Percentiles rank a stretch among this genome's conserved stretches.
These are phyloP conservation scores for Curvularia lunata DNA, from an alignment of 2,329 filamentous ascomycete genomes.

Conservation along the genomic window DNA sequence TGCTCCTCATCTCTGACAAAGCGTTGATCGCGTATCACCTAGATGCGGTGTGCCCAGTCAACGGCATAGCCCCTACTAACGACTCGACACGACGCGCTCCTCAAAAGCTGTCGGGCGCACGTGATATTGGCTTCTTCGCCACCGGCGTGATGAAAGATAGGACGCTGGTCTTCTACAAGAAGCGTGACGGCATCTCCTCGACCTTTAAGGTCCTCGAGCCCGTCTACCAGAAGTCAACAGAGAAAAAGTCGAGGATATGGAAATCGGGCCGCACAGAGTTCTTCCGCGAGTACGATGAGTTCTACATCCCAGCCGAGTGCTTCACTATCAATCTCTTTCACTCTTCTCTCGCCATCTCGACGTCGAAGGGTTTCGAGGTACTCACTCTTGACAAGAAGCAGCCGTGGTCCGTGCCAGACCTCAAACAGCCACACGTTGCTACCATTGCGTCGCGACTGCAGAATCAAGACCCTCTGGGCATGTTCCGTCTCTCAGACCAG, in stretches of 20 bases:
- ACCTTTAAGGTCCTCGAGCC: conserved; percentile 98
- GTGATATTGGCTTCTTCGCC: conserved; percentile 96
- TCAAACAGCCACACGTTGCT: conserved; percentile 76
- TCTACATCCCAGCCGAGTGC: conserved; percentile 96
- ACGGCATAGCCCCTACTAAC: conserved; percentile 63
- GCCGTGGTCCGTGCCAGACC: conserved; percentile 89
- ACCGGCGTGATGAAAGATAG: conserved; percentile 97
- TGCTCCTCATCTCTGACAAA: conserved; percentile 89
- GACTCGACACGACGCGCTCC: conserved; percentile 85
- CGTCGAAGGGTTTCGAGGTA: conserved; percentile 91
- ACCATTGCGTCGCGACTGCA: conserved; percentile 85
- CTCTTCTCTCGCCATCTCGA: conserved; percentile 88
- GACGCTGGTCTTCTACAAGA: conserved; percentile 95
- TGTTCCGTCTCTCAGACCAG: conserved; percentile 85
- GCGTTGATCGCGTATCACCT: conserved; percentile 91
- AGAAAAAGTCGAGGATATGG: conserved; percentile 76
- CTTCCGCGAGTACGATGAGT: conserved; percentile 98
- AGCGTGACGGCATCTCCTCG: conserved; percentile 87
- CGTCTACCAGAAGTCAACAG: conserved; percentile 88
- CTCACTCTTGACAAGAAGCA: conserved; percentile 97
- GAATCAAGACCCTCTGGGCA: conserved; percentile 85
- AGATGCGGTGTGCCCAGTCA: conserved; percentile 73
- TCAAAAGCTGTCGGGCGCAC: conserved; percentile 82
- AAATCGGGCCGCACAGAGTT: conserved; percentile 83
- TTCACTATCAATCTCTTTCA: conserved; percentile 97